Evolutionary conservation across 257 asterid species (phyloP), one percentile per base, ranked within the genome.

Genomic region (Petunia secreta): DNA sequence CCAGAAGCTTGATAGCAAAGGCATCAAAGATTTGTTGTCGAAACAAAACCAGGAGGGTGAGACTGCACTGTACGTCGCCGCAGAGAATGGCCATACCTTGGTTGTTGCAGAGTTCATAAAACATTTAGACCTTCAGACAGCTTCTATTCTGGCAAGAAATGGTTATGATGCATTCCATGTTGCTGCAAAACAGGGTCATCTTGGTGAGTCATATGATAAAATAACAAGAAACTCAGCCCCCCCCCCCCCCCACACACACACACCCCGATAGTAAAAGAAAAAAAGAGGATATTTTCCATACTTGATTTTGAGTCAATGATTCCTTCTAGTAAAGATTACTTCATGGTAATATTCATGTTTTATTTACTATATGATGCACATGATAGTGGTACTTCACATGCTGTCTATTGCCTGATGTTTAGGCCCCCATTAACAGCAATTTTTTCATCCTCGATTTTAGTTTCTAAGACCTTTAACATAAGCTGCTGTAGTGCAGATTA

Each of bases 1-100:
- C 81, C 91, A 92, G 76, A 92, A 87, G 75, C 81, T 87, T 57
- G 97, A 87, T 43, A 82, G 39, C 8, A 80, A 84, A 79, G 90
- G 88, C 60, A 83, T 86, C 7, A 89, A 75, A 53, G 98, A 92
- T 80, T 80, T 91, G 89, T 81, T 94, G 43, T 88, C 93, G 8
- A 91, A 90, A 82, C 90, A 94, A 89, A 96, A 96, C 80, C 97
- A 89, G 79, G 99, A 94, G 82, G 98, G 99, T 8, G 99, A 96
- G 85, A 96, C 98, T 65, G 90, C 96, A 63, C 75, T 96, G n/a
- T 96, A 90, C 78, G 95, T 90, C 34, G 96, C 99, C 13, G 97
- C 99, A 0, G 98, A 96, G 73, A 90, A 87, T 75, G 99, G 98
- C 69, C 91, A 94, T 76, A 87, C 83, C 4, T 76, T 84, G 75